Evolutionary conservation across 1,139 yeast genomes (phyloP).

Genomic region (Suhomyces chickasaworum): DNA sequence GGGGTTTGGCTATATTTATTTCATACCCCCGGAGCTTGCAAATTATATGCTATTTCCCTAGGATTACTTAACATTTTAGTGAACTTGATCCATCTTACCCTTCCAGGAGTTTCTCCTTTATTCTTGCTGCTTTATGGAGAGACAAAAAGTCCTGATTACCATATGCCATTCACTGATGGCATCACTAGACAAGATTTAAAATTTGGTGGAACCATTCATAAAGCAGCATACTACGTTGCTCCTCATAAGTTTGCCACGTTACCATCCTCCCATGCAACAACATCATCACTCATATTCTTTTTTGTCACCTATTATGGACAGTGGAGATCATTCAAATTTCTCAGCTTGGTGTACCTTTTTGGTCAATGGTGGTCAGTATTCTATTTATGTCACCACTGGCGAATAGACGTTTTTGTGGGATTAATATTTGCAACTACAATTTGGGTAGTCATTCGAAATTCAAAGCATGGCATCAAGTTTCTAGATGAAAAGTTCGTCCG

Average conservation of each 20-base stretch:
- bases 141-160: constrained; percentile 17
- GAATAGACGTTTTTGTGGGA: constrained; percentile 21
- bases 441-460: constrained; percentile 16
- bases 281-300: constrained; percentile 18
- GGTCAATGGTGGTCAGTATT: constrained; percentile 25
- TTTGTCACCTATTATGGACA: constrained; percentile 20
- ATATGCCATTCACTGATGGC: constrained; percentile 22
- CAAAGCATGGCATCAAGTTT: constrained; percentile 15
- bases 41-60: constrained; percentile 15
- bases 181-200: constrained; percentile 20
- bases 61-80: constrained; percentile 19
- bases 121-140: constrained; percentile 21
- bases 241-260: constrained; percentile 21
- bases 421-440: constrained; percentile 17
- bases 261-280: constrained; percentile 22
- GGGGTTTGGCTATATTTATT: constrained; percentile 19
- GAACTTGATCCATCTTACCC: constrained; percentile 16
- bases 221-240: constrained; percentile 19
- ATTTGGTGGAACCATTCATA: constrained; percentile 16
- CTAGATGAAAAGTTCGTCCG: constrained; percentile 16
- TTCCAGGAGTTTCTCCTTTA: constrained; percentile 23
- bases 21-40: constrained; percentile 21
- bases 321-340: constrained; percentile 14
- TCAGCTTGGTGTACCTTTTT: constrained; percentile 14
- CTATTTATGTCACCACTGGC: constrained; percentile 23